Evolutionary conservation across 768 basidiomycete genomes (phyloP), one percentile per base, ranked within the genome.

Genomic region (Arthromyces matolae): DNA sequence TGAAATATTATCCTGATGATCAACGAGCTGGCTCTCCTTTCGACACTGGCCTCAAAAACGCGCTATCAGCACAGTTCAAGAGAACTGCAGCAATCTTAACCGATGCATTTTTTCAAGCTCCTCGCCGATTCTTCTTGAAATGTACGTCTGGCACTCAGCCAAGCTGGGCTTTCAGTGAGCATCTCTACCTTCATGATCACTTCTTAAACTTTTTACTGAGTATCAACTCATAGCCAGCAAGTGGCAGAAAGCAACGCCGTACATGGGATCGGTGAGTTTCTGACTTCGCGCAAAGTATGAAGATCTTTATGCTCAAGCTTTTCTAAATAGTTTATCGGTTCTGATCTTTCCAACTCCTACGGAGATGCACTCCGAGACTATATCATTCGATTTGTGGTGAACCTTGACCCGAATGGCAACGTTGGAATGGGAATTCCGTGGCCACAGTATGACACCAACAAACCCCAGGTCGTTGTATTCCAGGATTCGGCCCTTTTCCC

Each of bases 81-180:
- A 63, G 77, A 1, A 37, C 78, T 5, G 71, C 78, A 1, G 68
- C 78, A 0, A 60, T 80, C 42, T 68, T 67, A 39, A 78, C 77
- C 0, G 80, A 82, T 42, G 58, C 52, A 8, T 63, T 71, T 0
- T 79, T 79, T 60, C 75, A 78, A 32, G 77, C 67, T 0, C 77
- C 78, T 8, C 66, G 78, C 14, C 63, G 75, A 9, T 70, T 73
- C 55, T 72, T 81, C 53, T 56, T 80, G 32, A 45, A 64, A n/a
- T n/a, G n/a, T 18, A 53, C 53, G 3, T 64, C 72, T 0, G 66
- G 64, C 2, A 70, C 67, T 43, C 72, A 76, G 54, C 64, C 66
- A 8, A 65, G 64, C 2, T 79, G 75, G 74, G 56, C 62, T 1
- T 77, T 66, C 58, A 34, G 72, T 73, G 31, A 42, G 71, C 32